Percentiles rank a stretch among this genome's conserved stretches.
phyloP scores from a whole-genome alignment of 257 asterid genomes.

The Solanum piurae region DNA sequence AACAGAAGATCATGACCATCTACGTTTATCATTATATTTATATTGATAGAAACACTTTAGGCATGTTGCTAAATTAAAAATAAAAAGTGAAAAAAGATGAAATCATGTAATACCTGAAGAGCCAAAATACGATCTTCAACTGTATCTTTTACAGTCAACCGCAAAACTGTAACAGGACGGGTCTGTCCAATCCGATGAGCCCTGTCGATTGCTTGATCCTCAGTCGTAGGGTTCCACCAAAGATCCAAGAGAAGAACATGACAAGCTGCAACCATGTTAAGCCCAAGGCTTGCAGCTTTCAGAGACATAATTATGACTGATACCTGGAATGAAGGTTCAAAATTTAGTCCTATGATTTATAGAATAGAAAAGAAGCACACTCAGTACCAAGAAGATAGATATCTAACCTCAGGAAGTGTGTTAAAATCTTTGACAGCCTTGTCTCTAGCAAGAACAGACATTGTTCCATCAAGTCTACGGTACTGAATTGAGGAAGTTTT shows the following conservation, averaged over 20 bases:
- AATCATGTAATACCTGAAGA: slow-evolving; percentile 53
- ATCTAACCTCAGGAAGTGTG: slow-evolving; percentile 67
- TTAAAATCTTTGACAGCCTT: slow-evolving; percentile 93
- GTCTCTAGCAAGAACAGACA: slow-evolving; percentile 85
- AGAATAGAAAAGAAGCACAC: neutral
- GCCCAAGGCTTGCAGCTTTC: slow-evolving; percentile 97
- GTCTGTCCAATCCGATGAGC: slow-evolving; percentile 98
- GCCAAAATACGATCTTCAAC: slow-evolving; percentile 98
- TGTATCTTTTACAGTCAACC: slow-evolving; percentile 85
- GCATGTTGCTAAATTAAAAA: neutral
- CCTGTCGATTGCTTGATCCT: slow-evolving; percentile 96
- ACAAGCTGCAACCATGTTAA: slow-evolving; percentile 97
- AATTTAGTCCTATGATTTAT: neutral
- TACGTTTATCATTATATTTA: neutral
- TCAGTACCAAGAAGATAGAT: neutral
- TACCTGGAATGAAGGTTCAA: slow-evolving; percentile 36
- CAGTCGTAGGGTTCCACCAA: slow-evolving; percentile 99
- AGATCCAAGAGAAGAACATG: slow-evolving; percentile 88
- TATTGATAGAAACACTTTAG: neutral
- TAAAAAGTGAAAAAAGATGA: neutral
- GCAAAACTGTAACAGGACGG: slow-evolving; percentile 86
- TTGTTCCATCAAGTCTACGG: slow-evolving; percentile 94
- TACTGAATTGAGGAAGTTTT: slow-evolving; percentile 59
- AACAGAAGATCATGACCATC: neutral
- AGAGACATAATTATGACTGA: slow-evolving; percentile 92